phyloP scores from a whole-genome alignment of 495 filamentous ascomycete species.

The Hypoxylon rickii region DNA sequence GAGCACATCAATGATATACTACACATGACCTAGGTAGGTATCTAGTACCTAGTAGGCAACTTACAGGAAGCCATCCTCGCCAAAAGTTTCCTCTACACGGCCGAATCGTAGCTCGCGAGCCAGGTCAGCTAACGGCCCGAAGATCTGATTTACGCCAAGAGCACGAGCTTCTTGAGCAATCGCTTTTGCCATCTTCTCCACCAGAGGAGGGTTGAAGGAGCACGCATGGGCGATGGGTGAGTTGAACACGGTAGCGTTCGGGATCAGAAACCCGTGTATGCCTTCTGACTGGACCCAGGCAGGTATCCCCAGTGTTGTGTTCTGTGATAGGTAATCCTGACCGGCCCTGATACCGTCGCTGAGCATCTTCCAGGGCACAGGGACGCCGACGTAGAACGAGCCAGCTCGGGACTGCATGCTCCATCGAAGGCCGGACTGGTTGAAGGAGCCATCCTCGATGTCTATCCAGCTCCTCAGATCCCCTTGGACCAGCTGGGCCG shows the following conservation, averaged over 20 bases:
- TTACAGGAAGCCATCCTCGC: conserved; percentile 65
- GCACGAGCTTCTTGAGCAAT: conserved; percentile 66
- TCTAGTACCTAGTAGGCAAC: too few relatives aligned
- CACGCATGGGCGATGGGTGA: conserved; percentile 71
- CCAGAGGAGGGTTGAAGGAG: conserved; percentile 63
- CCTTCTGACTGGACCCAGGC: conserved; percentile 72
- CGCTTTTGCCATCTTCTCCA: conserved; percentile 63
- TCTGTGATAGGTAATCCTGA: conserved; percentile 66
- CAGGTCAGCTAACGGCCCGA: conserved; percentile 69
- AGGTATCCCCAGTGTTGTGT: conserved; percentile 69
- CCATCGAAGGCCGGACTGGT: conserved; percentile 64
- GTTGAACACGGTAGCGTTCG: conserved; percentile 76
- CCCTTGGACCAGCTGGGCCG: conserved; percentile 68
- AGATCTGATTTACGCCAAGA: conserved; percentile 69
- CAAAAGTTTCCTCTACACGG: conserved; percentile 70
- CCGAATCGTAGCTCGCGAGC: conserved; percentile 70
- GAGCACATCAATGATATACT: not conserved
- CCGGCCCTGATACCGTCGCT: conserved; percentile 61
- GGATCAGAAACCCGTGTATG: conserved; percentile 71
- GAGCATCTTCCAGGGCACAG: conserved; percentile 65
- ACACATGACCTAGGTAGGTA: not conserved
- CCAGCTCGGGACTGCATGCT: conserved; percentile 67
- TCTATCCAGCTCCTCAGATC: conserved; percentile 76
- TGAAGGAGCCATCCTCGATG: conserved; percentile 60
- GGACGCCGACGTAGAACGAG: conserved; percentile 71